Evolutionary conservation across 2,329 filamentous ascomycete genomes (phyloP).

Genomic region (Penicillium sp.): DNA sequence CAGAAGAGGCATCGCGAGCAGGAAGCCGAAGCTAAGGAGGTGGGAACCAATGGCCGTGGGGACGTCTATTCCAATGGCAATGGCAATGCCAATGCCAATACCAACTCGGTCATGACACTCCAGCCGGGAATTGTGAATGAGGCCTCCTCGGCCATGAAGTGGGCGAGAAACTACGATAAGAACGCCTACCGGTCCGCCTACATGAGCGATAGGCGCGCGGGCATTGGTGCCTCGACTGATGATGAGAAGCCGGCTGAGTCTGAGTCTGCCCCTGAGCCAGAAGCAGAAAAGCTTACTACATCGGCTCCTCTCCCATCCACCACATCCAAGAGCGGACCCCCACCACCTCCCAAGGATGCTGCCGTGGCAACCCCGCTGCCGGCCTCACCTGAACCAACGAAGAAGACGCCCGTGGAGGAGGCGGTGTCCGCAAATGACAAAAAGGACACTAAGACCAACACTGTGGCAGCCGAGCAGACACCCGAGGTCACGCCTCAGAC

Average conservation of each 20-base stretch:
- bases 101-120: constrained; percentile 81
- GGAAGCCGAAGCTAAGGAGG: constrained; percentile 45
- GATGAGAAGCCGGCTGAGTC: constrained; percentile 31
- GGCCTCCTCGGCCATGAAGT: constrained; percentile 91
- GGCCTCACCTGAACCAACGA: constrained; percentile 24
- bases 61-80: constrained; percentile 45
- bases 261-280: constrained; percentile 12
- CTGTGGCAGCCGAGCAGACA: constrained; percentile 20
- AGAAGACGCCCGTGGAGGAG: constrained; percentile 19
- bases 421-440: constrained; percentile 16
- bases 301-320: constrained; percentile 23
- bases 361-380: constrained; percentile 20
- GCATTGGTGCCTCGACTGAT: constrained; percentile 57
- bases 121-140: constrained; percentile 80
- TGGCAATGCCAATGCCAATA: constrained; percentile 61
- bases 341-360: constrained; percentile 32
- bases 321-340: constrained; percentile 28
- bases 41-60: constrained; percentile 54
- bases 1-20: constrained; percentile 64
- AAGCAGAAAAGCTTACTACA: constrained; percentile 34
- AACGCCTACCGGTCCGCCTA: constrained; percentile 82
- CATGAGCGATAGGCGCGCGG: constrained; percentile 66
- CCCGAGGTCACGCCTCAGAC: constrained; percentile 33
- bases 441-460: constrained; percentile 16
- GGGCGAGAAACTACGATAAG: constrained; percentile 93